Evolutionary conservation across 208 protist genomes (phyloP).

Genomic region (Sergeia podlipaevii): DNA sequence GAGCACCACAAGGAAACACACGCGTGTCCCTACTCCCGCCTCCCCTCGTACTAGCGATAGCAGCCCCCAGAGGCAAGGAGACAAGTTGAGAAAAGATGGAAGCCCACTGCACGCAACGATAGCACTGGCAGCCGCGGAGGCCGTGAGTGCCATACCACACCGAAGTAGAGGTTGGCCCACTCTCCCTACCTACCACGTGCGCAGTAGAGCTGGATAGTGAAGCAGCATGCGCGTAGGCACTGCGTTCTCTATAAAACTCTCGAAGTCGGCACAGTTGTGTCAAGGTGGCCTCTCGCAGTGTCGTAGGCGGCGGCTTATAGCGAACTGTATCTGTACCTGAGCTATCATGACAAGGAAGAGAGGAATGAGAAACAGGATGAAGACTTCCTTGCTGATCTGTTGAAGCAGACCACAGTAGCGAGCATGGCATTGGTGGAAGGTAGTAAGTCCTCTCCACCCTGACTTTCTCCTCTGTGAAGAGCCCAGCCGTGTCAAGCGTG

Average conservation of each 20-base stretch:
- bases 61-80: too few species aligned
- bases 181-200: neutral
- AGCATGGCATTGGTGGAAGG: constrained; percentile 15
- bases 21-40: too few species aligned
- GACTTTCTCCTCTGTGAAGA: constrained; percentile 51
- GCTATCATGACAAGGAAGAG: too few species aligned
- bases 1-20: too few species aligned
- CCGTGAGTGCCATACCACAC: neutral
- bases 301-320: constrained; percentile 5
- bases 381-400: neutral
- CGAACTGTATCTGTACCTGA: too few species aligned
- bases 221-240: neutral
- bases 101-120: too few species aligned
- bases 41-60: too few species aligned
- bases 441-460: constrained; percentile 39
- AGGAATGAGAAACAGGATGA: neutral
- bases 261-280: constrained; percentile 46
- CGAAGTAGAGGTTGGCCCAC: neutral
- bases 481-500: constrained; percentile 50
- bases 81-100: too few species aligned
- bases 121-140: neutral
- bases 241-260: neutral
- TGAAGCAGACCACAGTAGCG: neutral
- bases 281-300: constrained; percentile 32
- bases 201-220: neutral